These are phyloP conservation scores for Tephrocybe sp. DNA, from an alignment of 768 basidiomycete genomes.

Conservation along the genomic window DNA sequence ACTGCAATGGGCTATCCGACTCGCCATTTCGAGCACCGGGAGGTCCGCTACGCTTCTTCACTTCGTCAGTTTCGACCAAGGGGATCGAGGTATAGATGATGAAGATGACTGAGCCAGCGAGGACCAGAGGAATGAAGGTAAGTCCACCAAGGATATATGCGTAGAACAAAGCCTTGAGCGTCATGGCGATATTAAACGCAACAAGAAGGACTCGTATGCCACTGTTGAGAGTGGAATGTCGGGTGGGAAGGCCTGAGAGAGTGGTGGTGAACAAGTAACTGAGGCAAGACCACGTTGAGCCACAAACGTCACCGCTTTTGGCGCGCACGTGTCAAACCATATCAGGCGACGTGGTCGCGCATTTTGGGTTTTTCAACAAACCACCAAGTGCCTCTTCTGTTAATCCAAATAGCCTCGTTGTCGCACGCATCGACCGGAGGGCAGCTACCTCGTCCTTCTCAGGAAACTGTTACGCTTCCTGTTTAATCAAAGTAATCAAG, in stretches of 20 bases:
- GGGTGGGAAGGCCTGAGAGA: background rate
- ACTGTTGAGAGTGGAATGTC: slow-evolving; percentile 5
- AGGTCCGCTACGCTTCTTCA: slow-evolving; percentile 34
- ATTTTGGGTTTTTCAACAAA: no score
- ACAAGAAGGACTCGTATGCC: background rate
- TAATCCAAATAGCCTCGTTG: no score
- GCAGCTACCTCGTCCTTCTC: no score
- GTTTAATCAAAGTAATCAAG: no score
- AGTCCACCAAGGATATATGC: slow-evolving; percentile 89
- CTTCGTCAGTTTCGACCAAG: slow-evolving; percentile 52
- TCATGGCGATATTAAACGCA: slow-evolving; percentile 39
- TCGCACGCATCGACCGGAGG: no score
- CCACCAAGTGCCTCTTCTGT: no score
- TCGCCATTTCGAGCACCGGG: slow-evolving; percentile 24
- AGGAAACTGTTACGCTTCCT: no score
- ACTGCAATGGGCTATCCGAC: slow-evolving; percentile 24
- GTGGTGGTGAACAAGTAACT: background rate
- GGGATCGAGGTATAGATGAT: slow-evolving; percentile 85
- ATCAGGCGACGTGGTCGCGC: no score
- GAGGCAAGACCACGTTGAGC: slow-evolving; percentile 1
- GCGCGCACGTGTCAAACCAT: slow-evolving; percentile 2
- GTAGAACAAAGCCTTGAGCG: slow-evolving; percentile 67
- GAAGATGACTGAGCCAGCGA: slow-evolving; percentile 55
- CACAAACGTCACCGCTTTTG: slow-evolving; percentile 7
- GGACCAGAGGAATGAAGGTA: slow-evolving; percentile 81